Conservation (phyloP, 441 rosid species). For the Erodium moschatum region DNA sequence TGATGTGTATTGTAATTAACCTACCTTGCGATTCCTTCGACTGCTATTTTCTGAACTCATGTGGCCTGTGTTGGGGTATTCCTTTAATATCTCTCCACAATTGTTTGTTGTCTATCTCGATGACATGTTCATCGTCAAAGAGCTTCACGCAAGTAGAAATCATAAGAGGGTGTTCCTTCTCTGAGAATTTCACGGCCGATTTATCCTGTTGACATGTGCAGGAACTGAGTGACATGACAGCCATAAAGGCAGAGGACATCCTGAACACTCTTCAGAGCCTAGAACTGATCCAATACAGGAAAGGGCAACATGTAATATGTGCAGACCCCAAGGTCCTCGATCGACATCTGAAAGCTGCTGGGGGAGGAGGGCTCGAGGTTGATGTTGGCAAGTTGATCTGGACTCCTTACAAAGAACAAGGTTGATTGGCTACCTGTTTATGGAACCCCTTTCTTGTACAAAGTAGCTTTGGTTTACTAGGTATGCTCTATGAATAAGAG, state of each 20-base stretch:
- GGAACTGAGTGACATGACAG: constrained; percentile 99
- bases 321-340: constrained; percentile 96
- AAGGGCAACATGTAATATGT: constrained; percentile 94
- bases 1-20: too few relatives aligned
- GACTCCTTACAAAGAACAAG: too few relatives aligned
- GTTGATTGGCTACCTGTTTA: too few relatives aligned
- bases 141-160: too few relatives aligned
- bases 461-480: constrained; percentile 34
- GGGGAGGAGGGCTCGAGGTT: constrained; percentile 92
- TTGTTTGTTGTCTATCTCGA: too few relatives aligned
- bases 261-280: constrained; percentile 84
- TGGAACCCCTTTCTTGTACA: not conserved
- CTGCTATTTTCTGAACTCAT: too few relatives aligned
- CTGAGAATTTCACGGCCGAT: too few relatives aligned
- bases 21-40: too few relatives aligned
- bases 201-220: constrained; percentile 17
- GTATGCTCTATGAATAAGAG: constrained; percentile 95
- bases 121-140: too few relatives aligned
- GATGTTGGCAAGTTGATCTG: constrained; percentile 56
- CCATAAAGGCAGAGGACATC: constrained; percentile 89
- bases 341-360: constrained; percentile 94
- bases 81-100: too few relatives aligned
- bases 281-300: constrained; percentile 89
- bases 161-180: too few relatives aligned
- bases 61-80: too few relatives aligned